phyloP scores from a whole-genome alignment of 2,329 filamentous ascomycete genomes.

The Calonectria leucothoes region DNA sequence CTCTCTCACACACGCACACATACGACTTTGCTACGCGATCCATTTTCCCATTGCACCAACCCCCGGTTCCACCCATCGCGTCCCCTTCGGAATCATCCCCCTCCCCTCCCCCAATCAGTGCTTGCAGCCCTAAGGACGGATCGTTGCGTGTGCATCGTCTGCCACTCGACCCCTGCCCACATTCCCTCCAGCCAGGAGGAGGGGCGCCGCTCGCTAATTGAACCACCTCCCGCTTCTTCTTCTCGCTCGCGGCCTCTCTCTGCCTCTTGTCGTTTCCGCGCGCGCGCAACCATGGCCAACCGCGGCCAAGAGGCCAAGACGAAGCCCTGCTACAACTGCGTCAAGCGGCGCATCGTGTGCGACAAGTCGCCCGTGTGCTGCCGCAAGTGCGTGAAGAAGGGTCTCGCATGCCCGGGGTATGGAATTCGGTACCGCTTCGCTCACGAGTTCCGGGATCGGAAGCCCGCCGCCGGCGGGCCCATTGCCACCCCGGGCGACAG shows the following conservation, averaged over 20 bases:
- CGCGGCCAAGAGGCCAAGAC: not conserved
- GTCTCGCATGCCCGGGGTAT: constrained; percentile 22
- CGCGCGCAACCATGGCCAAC: not conserved
- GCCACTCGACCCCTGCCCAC: not conserved
- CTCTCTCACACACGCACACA: no score
- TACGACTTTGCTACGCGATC: not conserved
- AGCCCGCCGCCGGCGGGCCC: not conserved
- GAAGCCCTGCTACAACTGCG: constrained; percentile 28
- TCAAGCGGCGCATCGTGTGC: constrained; percentile 26
- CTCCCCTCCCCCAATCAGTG: not conserved
- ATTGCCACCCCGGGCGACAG: not conserved
- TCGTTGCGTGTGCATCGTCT: no score
- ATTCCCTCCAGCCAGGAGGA: no score
- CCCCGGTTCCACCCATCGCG: not conserved
- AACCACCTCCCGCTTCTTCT: no score
- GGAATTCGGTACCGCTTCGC: constrained; percentile 27
- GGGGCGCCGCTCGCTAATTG: no score
- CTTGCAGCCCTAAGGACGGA: not conserved
- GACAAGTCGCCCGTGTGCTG: constrained; percentile 22
- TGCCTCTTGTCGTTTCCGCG: no score
- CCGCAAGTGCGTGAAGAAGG: constrained; percentile 24
- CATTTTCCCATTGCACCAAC: not conserved
- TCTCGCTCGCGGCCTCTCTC: not conserved
- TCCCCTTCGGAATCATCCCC: no score
- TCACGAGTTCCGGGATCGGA: constrained; percentile 17